Percentiles rank a stretch among this genome's conserved stretches.
Evolutionary conservation across 2,329 filamentous ascomycete species (phyloP).

Genomic region (Paecilomyces variotii): DNA sequence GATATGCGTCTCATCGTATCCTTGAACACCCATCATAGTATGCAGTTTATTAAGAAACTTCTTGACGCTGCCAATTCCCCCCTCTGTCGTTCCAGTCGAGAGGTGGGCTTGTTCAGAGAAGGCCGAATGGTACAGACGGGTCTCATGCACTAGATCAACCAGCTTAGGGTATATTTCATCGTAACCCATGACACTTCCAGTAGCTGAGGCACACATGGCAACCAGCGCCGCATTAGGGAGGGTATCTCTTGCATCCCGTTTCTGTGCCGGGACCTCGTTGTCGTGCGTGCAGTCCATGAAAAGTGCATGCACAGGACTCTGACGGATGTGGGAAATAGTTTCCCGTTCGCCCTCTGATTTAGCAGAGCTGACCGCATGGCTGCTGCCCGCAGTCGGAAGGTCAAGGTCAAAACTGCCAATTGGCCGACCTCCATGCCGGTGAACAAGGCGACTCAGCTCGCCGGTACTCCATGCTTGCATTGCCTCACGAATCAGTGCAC

Average conservation of each 20-base stretch:
- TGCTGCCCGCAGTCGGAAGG: constrained; percentile 61
- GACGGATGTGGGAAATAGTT: constrained; percentile 71
- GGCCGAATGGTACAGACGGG: constrained; percentile 68
- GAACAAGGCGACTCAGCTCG: constrained; percentile 85
- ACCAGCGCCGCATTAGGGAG: constrained; percentile 90
- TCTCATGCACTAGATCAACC: constrained; percentile 90
- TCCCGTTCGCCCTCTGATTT: constrained; percentile 39
- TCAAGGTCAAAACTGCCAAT: constrained; percentile 98
- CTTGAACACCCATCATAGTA: constrained; percentile 88
- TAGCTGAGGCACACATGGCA: constrained; percentile 90
- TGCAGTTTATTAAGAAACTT: constrained; percentile 93
- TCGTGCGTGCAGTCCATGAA: constrained; percentile 99
- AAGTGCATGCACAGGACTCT: constrained; percentile 81
- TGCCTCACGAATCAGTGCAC: constrained; percentile 86
- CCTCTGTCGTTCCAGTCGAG: constrained; percentile 58
- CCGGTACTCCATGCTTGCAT: constrained; percentile 98
- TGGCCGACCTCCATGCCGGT: constrained; percentile 84
- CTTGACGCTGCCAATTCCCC: constrained; percentile 84
- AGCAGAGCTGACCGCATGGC: constrained; percentile 27
- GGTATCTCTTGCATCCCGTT: constrained; percentile 87
- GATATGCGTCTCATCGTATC: constrained; percentile 90
- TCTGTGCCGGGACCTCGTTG: constrained; percentile 93
- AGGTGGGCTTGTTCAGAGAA: constrained; percentile 53
- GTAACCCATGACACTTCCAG: constrained; percentile 95
- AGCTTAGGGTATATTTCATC: constrained; percentile 92